Evolutionary conservation across 202 grass and related monocot species (phyloP), one percentile per base, ranked within the genome.

Genomic region (Panicum hallii): DNA sequence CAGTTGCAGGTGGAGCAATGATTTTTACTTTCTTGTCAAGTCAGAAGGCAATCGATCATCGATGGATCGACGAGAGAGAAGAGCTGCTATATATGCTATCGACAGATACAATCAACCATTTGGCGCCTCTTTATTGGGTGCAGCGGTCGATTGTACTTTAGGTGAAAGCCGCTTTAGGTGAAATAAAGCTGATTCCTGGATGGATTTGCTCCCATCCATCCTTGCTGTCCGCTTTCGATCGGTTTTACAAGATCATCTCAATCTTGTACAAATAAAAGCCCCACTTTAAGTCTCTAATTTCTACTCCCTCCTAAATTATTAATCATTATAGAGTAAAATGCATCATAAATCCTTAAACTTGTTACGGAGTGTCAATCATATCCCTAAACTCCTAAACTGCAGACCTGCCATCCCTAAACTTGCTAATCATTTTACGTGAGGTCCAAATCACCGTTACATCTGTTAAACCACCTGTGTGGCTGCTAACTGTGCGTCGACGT

Each of bases 1-100:
- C 77, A 65, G 14, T 65, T 36, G 62, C 62, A 62, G 75, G 72
- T 71, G 84, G 28, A 64, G 88, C 45, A 85, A 91, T 91, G 77
- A 88, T 88, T 91, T 91, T 88, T 91, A 85, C 89, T 91, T 91
- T 91, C 77, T 52, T 76, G 84, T 87, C 68, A 88, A 91, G 89
- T 88, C 82, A 82, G 81, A 79, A 36, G 77, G 85, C 77, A 78
- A 86, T 78, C 1, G 74, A 83, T 87, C 36, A 70, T 70, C 42
- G 68, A 70, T 58, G 56, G 17, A 72, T 64, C 58, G 60, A 16
- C 38, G 36, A 57, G 64, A 70, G 23, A 80, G 78, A 5, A 30
- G 23, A 63, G 17, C 6, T 20, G 26, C 20, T n/a, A 14, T 5
- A 7, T 22, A 22, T 28, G 30, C 62, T 36, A 65, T 15, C 30